These are phyloP conservation scores for Verticillium longisporum DNA, from an alignment of 2,329 filamentous ascomycete species.

Conservation along the genomic window DNA sequence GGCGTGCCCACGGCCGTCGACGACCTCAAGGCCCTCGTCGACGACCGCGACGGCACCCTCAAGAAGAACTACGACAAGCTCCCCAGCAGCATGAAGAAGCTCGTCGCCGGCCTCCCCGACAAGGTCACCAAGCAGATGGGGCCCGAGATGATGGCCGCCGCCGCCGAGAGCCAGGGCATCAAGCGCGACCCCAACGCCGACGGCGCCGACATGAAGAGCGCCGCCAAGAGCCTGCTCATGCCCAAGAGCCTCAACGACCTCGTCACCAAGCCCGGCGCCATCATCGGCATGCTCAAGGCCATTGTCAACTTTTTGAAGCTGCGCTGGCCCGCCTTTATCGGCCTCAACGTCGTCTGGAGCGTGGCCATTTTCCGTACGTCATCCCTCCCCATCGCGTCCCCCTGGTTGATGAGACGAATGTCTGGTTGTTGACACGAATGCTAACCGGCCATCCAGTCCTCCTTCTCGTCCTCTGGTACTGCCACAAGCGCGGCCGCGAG, in stretches of 20 bases:
- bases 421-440: no score
- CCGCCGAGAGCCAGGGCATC: slow-evolving; percentile 66
- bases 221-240: slow-evolving; percentile 60
- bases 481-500: slow-evolving; percentile 89
- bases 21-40: slow-evolving; percentile 64
- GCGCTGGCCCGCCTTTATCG: slow-evolving; percentile 84
- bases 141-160: slow-evolving; percentile 75
- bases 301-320: slow-evolving; percentile 84
- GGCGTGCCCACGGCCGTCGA: slow-evolving; percentile 90
- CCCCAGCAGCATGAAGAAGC: slow-evolving; percentile 73
- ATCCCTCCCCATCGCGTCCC: background rate
- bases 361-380: slow-evolving; percentile 75
- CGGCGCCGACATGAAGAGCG: slow-evolving; percentile 39
- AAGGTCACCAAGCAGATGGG: slow-evolving; percentile 71
- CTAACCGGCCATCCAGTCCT: slow-evolving; percentile 49
- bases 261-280: slow-evolving; percentile 78
- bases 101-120: slow-evolving; percentile 76
- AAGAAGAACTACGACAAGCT: slow-evolving; percentile 57
- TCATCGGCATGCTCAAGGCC: slow-evolving; percentile 78
- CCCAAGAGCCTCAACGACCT: slow-evolving; percentile 71
- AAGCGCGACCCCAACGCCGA: slow-evolving; percentile 43
- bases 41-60: slow-evolving; percentile 56
- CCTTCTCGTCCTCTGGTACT: slow-evolving; percentile 95
- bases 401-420: background rate
- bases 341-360: slow-evolving; percentile 87